Conservation (phyloP, 2,329 filamentous ascomycete species). For the Atkinsonella texensis region DNA sequence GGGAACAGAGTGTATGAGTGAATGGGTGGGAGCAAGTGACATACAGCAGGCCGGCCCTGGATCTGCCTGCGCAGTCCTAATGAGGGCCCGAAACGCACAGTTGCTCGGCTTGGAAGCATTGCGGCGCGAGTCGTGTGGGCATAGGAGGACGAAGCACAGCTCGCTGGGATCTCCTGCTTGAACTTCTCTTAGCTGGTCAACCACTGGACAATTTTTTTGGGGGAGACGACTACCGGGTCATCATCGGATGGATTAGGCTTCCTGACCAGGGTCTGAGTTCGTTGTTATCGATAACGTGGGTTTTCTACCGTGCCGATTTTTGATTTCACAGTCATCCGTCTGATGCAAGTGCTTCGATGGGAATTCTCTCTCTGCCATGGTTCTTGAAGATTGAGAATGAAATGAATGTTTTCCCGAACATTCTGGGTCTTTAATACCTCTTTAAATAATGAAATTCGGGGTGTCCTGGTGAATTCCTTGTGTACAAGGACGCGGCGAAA, state of each 20-base stretch:
- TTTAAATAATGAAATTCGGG: no score
- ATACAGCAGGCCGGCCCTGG: constrained; percentile 17
- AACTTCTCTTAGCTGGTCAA: not conserved
- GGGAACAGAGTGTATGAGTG: not conserved
- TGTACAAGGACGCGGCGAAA: no score
- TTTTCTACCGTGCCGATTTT: no score
- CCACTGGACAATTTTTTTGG: constrained; percentile 18
- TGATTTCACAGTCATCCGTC: no score
- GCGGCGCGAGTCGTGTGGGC: constrained; percentile 12
- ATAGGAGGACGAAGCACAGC: not conserved
- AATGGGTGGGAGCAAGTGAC: not conserved
- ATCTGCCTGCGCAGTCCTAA: constrained; percentile 19
- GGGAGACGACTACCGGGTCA: constrained; percentile 19
- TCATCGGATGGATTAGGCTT: constrained; percentile 16
- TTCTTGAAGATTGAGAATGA: no score
- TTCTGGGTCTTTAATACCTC: no score
- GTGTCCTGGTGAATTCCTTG: no score
- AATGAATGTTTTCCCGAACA: no score
- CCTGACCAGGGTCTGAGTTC: not conserved
- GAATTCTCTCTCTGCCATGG: no score
- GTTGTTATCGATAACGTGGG: not conserved
- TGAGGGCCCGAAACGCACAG: constrained; percentile 27
- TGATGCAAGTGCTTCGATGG: no score
- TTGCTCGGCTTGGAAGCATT: constrained; percentile 35
- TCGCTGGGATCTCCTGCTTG: not conserved